Conservation (phyloP, 1,284 basidiomycete genomes). For the Xerocomus amazonicus region DNA sequence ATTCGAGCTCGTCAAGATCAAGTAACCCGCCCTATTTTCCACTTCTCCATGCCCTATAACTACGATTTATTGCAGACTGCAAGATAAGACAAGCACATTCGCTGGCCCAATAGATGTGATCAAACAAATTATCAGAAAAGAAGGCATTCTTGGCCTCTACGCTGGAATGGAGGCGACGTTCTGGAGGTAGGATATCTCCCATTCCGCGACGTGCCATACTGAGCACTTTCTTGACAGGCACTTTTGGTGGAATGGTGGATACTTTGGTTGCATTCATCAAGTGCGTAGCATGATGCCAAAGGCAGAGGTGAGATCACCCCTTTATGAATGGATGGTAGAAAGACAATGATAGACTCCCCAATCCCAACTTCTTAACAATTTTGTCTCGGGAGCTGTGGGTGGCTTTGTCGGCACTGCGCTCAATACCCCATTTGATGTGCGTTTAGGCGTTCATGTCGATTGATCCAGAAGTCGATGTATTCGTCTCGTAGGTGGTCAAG, state of each 20-base stretch:
- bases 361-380: conserved; percentile 84
- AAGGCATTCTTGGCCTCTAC: conserved; percentile 84
- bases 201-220: neutral
- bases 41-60: neutral
- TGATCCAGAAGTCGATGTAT: neutral
- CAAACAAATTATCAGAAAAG: conserved; percentile 68
- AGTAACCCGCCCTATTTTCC: conserved; percentile 38
- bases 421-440: conserved; percentile 75
- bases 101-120: conserved; percentile 91
- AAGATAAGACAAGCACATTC: conserved; percentile 88
- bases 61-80: conserved; percentile 52
- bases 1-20: conserved; percentile 97
- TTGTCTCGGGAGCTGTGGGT: conserved; percentile 86
- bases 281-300: conserved; percentile 80
- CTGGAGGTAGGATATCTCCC: conserved; percentile 62
- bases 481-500: conserved; percentile 71
- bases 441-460: conserved; percentile 16
- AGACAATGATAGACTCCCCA: conserved; percentile 52
- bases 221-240: conserved; percentile 46
- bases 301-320: conserved; percentile 55
- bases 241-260: conserved; percentile 90
- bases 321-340: neutral
- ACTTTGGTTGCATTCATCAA: conserved; percentile 90
- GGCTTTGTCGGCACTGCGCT: conserved; percentile 84
- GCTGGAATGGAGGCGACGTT: conserved; percentile 94